Evolutionary conservation across 768 basidiomycete species (phyloP), one percentile per base, ranked within the genome.

Genomic region (Gymnopilus junonius): DNA sequence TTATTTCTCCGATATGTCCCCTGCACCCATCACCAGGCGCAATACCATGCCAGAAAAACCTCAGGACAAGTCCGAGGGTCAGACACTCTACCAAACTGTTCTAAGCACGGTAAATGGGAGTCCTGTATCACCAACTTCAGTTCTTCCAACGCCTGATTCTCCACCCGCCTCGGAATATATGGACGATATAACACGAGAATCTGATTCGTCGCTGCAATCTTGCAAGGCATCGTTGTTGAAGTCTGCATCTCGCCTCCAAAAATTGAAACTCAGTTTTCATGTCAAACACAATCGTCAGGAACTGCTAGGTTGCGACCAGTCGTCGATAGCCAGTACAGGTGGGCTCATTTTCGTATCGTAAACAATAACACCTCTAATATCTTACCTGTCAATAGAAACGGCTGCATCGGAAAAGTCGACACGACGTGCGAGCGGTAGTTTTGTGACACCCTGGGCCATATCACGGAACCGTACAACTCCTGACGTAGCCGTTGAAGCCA

Each of bases 1-100:
- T 7, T 79, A 70, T 67, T 79, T 78, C 58, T 69, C 70, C 32
- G 76, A 77, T 59, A 65, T 67, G 25, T 32, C 60, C 21, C 29
- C 45, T 25, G 15, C 65, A 11, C 59, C 66, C 51, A 62, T 69
- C 17, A 31, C 61, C 23, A 65, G 71, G 60, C 68, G 70, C 21
- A 71, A 69, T 61, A 71, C 71, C 3, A 56, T 69, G 57, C 65
- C 69, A 8, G 67, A 65, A n/a, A 29, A 32, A 54, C 63, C 62
- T 21, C 61, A 67, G 37, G 48, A 48, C 39, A 35, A 45, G 3
- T 8, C 21, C 54, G 43, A 31, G 8, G 58, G 23, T 14, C 42
- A 48, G 55, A 20, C 55, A n/a, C 17, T 58, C 11, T 35, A 48
- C 27, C 53, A 63, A 15, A n/a, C 61, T n/a, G 32, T 61, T 31